Evolutionary conservation across 2,329 filamentous ascomycete species (phyloP).

Genomic region (Torrubiellomyces zombiae): DNA sequence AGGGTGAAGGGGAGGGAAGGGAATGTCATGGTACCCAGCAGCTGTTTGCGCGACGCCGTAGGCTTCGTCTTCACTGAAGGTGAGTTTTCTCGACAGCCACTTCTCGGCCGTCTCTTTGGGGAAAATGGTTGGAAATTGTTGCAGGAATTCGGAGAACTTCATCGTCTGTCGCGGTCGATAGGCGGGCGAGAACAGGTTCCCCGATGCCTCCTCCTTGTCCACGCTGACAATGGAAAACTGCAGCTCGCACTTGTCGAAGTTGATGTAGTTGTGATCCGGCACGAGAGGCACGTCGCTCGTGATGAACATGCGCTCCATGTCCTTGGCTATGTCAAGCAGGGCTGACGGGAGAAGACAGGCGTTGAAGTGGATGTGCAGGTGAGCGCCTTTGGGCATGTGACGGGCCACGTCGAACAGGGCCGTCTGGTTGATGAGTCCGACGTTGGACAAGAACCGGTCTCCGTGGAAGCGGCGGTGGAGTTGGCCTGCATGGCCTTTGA

Average conservation of each 20-base stretch:
- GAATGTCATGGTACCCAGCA: slow-evolving; percentile 26
- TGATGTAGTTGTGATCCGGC: slow-evolving; percentile 18
- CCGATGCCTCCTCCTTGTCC: slow-evolving; percentile 18
- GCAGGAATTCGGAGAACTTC: slow-evolving; percentile 24
- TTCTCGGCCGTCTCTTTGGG: slow-evolving; percentile 15
- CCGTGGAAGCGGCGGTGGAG: slow-evolving; percentile 27
- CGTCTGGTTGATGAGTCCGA: slow-evolving; percentile 36
- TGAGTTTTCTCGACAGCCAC: slow-evolving; percentile 47
- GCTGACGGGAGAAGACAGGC: slow-evolving; percentile 47
- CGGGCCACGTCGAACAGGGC: slow-evolving; percentile 38
- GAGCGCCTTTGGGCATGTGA: slow-evolving; percentile 51
- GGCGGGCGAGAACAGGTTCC: slow-evolving; percentile 28
- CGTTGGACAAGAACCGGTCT: slow-evolving; percentile 43
- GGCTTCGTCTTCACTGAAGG: slow-evolving; percentile 43
- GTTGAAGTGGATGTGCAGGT: slow-evolving; percentile 66
- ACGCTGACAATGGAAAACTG: slow-evolving; percentile 37
- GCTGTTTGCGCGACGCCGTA: slow-evolving; percentile 33
- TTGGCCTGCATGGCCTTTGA: slow-evolving; percentile 25
- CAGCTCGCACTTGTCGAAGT: slow-evolving; percentile 39
- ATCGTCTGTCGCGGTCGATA: slow-evolving; percentile 31
- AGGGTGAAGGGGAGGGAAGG: too few species aligned
- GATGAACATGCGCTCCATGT: slow-evolving; percentile 51
- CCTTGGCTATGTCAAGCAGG: slow-evolving; percentile 37
- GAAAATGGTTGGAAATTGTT: slow-evolving; percentile 15
- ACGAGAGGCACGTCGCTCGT: slow-evolving; percentile 37